Percentiles rank a stretch among this genome's conserved stretches.
Conservation (phyloP, 1,284 basidiomycete species). For the Chalciporus sp. region DNA sequence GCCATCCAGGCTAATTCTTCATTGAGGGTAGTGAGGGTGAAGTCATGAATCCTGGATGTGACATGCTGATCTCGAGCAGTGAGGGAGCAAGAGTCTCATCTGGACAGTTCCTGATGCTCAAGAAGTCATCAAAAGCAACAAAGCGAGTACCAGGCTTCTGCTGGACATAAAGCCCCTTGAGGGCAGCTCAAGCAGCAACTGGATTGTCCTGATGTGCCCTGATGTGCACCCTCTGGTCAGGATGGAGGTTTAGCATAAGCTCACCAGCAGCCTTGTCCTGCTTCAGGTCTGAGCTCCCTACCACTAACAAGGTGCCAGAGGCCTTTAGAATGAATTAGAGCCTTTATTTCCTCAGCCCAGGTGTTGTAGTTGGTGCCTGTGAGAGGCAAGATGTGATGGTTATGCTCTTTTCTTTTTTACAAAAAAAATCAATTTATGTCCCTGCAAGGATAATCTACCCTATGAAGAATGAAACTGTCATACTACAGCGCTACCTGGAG, state of each 20-base stretch:
- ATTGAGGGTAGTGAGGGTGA: not conserved
- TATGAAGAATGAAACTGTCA: no score
- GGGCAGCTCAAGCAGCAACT: not conserved
- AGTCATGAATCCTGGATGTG: slow-evolving; percentile 27
- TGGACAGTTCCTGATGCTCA: slow-evolving; percentile 31
- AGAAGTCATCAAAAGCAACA: slow-evolving; percentile 37
- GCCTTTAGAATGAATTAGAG: no score
- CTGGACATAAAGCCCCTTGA: not conserved
- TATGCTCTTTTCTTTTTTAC: no score
- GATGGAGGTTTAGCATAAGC: not conserved
- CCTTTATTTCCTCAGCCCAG: slow-evolving; percentile 7
- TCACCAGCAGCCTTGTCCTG: slow-evolving; percentile 6
- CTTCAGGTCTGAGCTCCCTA: no score
- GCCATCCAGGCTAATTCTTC: not conserved
- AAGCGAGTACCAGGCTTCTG: slow-evolving; percentile 20
- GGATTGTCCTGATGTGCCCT: slow-evolving; percentile 3
- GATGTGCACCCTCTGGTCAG: slow-evolving; percentile 5
- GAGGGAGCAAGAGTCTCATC: slow-evolving; percentile 32
- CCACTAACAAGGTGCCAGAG: no score
- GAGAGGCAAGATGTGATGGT: not conserved
- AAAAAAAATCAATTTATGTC: no score
- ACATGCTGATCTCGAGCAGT: slow-evolving; percentile 27
- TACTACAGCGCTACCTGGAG: no score
- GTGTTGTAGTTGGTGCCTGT: not conserved
- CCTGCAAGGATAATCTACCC: no score